Evolutionary conservation across 1,139 yeast species (phyloP), one percentile per base, ranked within the genome.

Genomic region (Hansenula sp.): DNA sequence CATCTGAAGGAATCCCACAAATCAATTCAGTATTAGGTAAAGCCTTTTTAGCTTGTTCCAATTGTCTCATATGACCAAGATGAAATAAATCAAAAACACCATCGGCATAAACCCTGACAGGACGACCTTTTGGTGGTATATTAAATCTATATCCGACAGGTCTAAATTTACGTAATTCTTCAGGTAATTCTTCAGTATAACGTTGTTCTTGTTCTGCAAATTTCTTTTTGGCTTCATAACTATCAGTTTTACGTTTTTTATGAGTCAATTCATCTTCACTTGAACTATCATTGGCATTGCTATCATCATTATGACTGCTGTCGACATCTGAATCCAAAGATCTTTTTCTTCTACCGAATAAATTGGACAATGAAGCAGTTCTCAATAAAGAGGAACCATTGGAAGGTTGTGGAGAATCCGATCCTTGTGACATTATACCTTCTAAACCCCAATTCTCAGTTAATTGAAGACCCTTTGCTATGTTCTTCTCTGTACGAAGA

Each of bases 41-140:
- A n/a, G 96, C 79, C 62, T 89, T 90, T 57, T 92, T 90, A 51
- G 97, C 90, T 66, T 92, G 98, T 60, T 92, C 97, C 56, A 92
- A 71, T 62, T 92, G 98, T 57, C 87, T 81, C 97, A 92, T 92
- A 61, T 92, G 98, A 20, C 98, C 98, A 57, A 92, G 65, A 64
- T 92, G 98, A 66, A 92, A 92, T 50, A 92, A 70, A 65, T 92
- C 98, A 68, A 92, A 92, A 19, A 92, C 97, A 37, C 98, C 98
- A 63, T 92, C 98, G 6, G 98, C 98, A 59, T 92, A 92, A 20
- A 92, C 77, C 47, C 98, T 75, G 29, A 92, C 80, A 1, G 96
- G 92, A 45, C 97, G 73, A 59, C 84, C 95, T 13, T 64, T 68
- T 1, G 97, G 95, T 4, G 98, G 98, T 22, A 82, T 53, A 52